These are phyloP conservation scores for Fomitopsis pinicola DNA, from an alignment of 1,284 basidiomycete species.

Conservation along the genomic window DNA sequence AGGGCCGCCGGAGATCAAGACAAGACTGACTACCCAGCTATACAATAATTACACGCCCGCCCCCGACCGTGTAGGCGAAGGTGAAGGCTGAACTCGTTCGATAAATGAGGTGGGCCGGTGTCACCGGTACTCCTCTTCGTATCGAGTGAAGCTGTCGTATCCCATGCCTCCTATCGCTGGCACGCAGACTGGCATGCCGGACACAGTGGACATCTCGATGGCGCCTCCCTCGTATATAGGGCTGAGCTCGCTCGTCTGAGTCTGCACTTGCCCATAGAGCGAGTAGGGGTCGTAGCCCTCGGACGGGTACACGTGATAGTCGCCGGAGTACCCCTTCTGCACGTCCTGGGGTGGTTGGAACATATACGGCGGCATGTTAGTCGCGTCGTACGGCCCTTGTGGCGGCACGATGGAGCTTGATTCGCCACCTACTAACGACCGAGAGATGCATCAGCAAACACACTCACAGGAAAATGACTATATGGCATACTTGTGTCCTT, in stretches of 20 bases:
- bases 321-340: neutral
- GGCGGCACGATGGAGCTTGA: too few species aligned
- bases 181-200: constrained; percentile 18
- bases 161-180: constrained; percentile 11
- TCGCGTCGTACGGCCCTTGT: neutral
- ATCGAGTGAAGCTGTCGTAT: neutral
- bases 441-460: too few species aligned
- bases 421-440: too few species aligned
- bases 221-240: constrained; percentile 17
- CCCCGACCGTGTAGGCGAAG: neutral
- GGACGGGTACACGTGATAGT: neutral
- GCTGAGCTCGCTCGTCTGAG: constrained; percentile 7
- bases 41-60: neutral
- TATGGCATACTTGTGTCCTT: neutral
- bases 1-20: neutral
- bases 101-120: neutral
- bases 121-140: neutral
- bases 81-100: neutral
- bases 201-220: constrained; percentile 13
- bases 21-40: neutral
- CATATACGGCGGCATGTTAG: neutral
- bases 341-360: neutral
- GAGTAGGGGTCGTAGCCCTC: constrained; percentile 7
- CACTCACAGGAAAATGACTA: too few species aligned
- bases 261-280: constrained; percentile 9